Conservation (phyloP, 495 filamentous ascomycete species). For the Hypoxylon subgilvum region DNA sequence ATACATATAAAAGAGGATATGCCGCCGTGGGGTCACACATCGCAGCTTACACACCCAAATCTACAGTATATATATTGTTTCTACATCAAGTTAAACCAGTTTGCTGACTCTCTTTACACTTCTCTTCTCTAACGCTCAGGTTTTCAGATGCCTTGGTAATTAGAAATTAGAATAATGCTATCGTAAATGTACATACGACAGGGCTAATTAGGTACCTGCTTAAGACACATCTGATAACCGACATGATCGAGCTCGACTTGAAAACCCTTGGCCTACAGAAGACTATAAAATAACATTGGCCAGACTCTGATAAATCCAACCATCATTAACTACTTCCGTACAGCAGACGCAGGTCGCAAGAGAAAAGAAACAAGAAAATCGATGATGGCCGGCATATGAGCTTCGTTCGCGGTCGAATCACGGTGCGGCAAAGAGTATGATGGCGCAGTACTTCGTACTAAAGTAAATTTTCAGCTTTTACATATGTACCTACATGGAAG, state of each 20-base stretch:
- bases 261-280: slow-evolving; percentile 6
- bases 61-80: neutral
- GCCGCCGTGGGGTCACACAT: slow-evolving; percentile 11
- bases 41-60: slow-evolving; percentile 4
- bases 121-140: no score
- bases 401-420: slow-evolving; percentile 1
- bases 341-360: no score
- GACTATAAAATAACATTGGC: neutral
- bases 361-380: neutral
- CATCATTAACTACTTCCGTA: no score
- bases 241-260: slow-evolving; percentile 20
- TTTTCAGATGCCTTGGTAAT: no score
- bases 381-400: neutral
- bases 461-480: neutral
- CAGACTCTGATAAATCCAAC: no score
- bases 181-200: no score
- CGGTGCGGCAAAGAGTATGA: neutral
- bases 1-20: slow-evolving; percentile 20
- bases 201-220: no score
- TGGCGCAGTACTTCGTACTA: neutral
- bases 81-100: no score
- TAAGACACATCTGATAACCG: no score
- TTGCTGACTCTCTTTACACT: no score
- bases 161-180: no score
- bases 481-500: neutral